Evolutionary conservation across 2,329 filamentous ascomycete genomes (phyloP).

Genomic region (Pyrenochaeta sp.): DNA sequence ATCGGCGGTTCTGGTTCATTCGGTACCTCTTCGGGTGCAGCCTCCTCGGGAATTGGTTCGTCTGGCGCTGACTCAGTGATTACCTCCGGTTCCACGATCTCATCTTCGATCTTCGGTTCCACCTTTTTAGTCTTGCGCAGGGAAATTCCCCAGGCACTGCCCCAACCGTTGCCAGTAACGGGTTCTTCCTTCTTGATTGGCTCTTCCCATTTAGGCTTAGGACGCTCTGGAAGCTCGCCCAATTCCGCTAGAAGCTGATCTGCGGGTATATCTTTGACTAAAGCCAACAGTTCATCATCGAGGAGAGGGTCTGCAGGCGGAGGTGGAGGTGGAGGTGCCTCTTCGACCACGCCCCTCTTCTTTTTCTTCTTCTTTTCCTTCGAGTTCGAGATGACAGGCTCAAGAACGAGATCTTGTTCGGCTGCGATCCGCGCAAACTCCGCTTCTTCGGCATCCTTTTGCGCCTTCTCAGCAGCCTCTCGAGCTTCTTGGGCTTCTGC

Average conservation of each 20-base stretch:
- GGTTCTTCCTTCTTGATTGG: conserved; percentile 37
- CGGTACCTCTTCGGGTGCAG: conserved; percentile 29
- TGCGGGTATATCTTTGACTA: conserved; percentile 43
- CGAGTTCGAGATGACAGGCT: conserved; percentile 23
- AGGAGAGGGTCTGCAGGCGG: conserved; percentile 18
- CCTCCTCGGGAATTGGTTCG: conserved; percentile 9
- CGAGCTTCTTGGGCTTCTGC: conserved; percentile 23
- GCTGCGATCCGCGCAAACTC: conserved; percentile 47
- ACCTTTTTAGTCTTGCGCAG: conserved; percentile 54
- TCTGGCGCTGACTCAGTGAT: conserved; percentile 17
- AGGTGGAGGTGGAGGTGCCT: conserved; percentile 21
- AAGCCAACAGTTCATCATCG: conserved; percentile 43
- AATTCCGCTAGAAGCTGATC: conserved; percentile 46
- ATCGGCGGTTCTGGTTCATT: conserved; percentile 54
- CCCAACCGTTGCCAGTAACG: conserved; percentile 39
- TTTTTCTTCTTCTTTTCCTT: conserved; percentile 51
- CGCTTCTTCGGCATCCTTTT: conserved; percentile 33
- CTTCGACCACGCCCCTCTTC: conserved; percentile 28
- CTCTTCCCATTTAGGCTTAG: too few species aligned
- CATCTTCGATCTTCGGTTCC: conserved; percentile 46
- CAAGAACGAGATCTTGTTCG: conserved; percentile 33
- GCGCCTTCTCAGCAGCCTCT: conserved; percentile 47
- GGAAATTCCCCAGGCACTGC: conserved; percentile 55
- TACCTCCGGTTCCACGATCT: conserved; percentile 12
- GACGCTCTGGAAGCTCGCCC: too few species aligned